These are phyloP conservation scores for Epichloe bromicola DNA, from an alignment of 2,329 filamentous ascomycete genomes.

Conservation along the genomic window DNA sequence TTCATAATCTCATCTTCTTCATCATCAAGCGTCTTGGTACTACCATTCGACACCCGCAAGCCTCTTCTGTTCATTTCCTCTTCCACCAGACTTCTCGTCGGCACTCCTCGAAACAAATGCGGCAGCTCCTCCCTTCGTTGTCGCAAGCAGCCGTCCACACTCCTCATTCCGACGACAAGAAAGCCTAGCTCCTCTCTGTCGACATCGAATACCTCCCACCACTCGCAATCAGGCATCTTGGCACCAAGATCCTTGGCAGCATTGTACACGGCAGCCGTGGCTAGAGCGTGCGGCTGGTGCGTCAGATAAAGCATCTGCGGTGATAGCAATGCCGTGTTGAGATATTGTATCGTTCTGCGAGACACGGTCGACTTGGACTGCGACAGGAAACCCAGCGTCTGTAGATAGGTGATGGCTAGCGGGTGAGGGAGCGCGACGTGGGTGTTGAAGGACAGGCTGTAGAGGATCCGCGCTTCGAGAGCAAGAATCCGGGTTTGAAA, in stretches of 20 bases:
- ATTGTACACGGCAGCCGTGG: slow-evolving; percentile 83
- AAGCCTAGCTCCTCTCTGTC: slow-evolving; percentile 92
- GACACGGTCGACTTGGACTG: slow-evolving; percentile 40
- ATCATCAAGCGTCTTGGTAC: slow-evolving; percentile 19
- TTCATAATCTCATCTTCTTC: slow-evolving; percentile 33
- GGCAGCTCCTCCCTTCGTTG: slow-evolving; percentile 45
- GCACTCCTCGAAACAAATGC: slow-evolving; percentile 33
- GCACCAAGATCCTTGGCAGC: slow-evolving; percentile 64
- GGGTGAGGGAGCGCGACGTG: slow-evolving; percentile 78
- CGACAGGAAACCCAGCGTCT: slow-evolving; percentile 62
- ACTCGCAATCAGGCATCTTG: slow-evolving; percentile 70
- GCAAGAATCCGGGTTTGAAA: slow-evolving; percentile 52
- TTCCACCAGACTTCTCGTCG: slow-evolving; percentile 46
- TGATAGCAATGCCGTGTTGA: slow-evolving; percentile 77
- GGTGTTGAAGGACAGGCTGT: slow-evolving; percentile 65
- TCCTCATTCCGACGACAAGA: slow-evolving; percentile 72
- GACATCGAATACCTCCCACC: slow-evolving; percentile 98
- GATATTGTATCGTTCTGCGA: slow-evolving; percentile 54
- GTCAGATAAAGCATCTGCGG: slow-evolving; percentile 86
- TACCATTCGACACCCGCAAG: slow-evolving; percentile 20
- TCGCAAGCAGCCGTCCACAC: slow-evolving; percentile 57
- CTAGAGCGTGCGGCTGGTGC: slow-evolving; percentile 75
- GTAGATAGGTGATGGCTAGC: slow-evolving; percentile 81
- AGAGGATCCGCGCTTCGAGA: slow-evolving; percentile 67
- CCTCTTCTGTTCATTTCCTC: slow-evolving; percentile 44